phyloP scores from a whole-genome alignment of 495 filamentous ascomycete species.

The Penicillium cataractarum region DNA sequence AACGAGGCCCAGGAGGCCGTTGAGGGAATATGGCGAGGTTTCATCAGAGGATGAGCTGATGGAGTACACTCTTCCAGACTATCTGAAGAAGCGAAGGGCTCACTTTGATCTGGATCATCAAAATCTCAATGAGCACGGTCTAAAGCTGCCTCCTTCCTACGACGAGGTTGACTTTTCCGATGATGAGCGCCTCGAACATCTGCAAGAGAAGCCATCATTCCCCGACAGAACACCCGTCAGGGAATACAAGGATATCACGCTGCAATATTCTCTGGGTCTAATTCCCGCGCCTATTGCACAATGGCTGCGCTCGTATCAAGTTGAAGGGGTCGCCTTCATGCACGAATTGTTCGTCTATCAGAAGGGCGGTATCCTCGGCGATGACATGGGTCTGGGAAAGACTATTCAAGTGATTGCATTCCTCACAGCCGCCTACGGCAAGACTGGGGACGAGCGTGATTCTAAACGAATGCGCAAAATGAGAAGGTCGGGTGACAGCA shows the following conservation, averaged over 20 bases:
- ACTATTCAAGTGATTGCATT: constrained; percentile 97
- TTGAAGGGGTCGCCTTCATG: constrained; percentile 82
- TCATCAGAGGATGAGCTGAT: constrained; percentile 59
- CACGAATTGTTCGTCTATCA: constrained; percentile 92
- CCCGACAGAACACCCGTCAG: constrained; percentile 61
- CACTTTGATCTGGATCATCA: constrained; percentile 59
- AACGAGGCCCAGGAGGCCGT: constrained; percentile 21
- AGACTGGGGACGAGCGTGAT: constrained; percentile 90
- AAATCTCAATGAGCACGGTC: constrained; percentile 63
- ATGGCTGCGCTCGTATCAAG: constrained; percentile 90
- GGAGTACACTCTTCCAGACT: constrained; percentile 61
- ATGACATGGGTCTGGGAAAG: constrained; percentile 98
- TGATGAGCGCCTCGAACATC: constrained; percentile 65
- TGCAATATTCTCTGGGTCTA: constrained; percentile 76
- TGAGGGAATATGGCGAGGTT: constrained; percentile 45
- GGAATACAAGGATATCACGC: constrained; percentile 72
- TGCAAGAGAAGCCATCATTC: constrained; percentile 74
- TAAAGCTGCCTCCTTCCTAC: constrained; percentile 80
- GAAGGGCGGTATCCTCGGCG: constrained; percentile 85
- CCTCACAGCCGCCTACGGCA: constrained; percentile 89
- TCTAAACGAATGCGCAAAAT: constrained; percentile 91
- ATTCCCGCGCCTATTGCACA: constrained; percentile 92
- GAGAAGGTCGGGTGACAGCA: constrained; percentile 53
- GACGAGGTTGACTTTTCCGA: constrained; percentile 86
- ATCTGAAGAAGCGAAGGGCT: constrained; percentile 55